Evolutionary conservation across 192 early-diverging fungal species (phyloP).

Genomic region (Chytriomyces hyalinus): DNA sequence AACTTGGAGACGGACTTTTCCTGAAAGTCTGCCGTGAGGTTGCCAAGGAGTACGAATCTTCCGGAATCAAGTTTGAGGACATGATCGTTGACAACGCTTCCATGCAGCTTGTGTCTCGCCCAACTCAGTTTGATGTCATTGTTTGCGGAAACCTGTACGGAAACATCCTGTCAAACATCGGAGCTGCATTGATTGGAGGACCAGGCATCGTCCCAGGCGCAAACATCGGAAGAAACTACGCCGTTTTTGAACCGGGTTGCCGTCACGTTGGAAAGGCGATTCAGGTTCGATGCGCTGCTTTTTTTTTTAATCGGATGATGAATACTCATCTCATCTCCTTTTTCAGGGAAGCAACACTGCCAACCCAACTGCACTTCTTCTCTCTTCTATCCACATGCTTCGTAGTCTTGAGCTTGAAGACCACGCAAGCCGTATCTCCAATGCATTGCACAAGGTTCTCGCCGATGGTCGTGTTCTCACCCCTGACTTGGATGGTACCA

Average conservation of each 20-base stretch:
- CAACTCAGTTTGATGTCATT: constrained; percentile 99
- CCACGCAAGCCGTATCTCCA: constrained; percentile 89
- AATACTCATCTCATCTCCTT: neutral
- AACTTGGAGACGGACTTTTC: constrained; percentile 98
- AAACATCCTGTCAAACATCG: constrained; percentile 98
- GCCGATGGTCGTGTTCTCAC: constrained; percentile 75
- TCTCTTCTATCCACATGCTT: constrained; percentile 94
- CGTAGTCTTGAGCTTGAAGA: constrained; percentile 90
- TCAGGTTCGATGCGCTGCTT: constrained; percentile 22
- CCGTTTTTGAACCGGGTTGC: constrained; percentile 97
- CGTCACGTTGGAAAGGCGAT: constrained; percentile 98
- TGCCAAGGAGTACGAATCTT: constrained; percentile 87
- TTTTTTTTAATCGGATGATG: constrained; percentile 31
- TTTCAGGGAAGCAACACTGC: constrained; percentile 87
- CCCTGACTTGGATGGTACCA: constrained; percentile 86
- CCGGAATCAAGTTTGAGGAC: constrained; percentile 91
- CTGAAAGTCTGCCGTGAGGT: constrained; percentile 95
- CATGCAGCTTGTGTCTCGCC: constrained; percentile 98
- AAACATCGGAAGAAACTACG: constrained; percentile 97
- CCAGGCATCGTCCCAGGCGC: constrained; percentile 95
- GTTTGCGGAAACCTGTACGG: constrained; percentile 99
- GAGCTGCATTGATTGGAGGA: constrained; percentile 94
- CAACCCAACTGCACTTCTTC: constrained; percentile 92
- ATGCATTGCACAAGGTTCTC: constrained; percentile 89
- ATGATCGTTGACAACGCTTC: constrained; percentile 99